Conservation (phyloP, 2,329 filamentous ascomycete genomes). For the Epichloe baconii region DNA sequence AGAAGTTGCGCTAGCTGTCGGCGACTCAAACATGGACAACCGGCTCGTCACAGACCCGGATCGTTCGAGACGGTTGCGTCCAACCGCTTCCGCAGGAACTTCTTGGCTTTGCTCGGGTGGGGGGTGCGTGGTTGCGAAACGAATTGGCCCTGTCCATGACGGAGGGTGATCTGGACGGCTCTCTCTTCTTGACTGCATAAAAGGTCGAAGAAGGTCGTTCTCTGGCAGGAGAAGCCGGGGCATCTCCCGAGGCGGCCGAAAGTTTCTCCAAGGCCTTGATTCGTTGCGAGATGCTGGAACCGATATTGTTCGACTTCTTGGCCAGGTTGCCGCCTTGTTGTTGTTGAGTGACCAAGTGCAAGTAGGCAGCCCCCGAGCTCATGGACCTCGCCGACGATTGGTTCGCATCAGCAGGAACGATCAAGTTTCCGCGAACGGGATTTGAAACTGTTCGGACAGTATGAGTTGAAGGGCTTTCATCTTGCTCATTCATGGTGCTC, state of each 20-base stretch:
- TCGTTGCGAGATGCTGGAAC: constrained; percentile 81
- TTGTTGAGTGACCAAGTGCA: constrained; percentile 42
- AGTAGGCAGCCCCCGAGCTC: constrained; percentile 45
- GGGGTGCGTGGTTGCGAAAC: constrained; percentile 17
- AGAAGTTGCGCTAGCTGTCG: constrained; percentile 11
- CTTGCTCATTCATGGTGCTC: constrained; percentile 8
- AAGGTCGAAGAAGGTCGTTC: constrained; percentile 40
- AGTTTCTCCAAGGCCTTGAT: constrained; percentile 88
- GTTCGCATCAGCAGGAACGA: constrained; percentile 32
- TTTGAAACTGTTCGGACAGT: constrained; percentile 36
- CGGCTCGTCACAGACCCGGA: constrained; percentile 42
- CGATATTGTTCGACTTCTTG: constrained; percentile 58
- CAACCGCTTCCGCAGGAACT: constrained; percentile 30
- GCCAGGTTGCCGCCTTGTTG: constrained; percentile 35
- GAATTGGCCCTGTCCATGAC: constrained; percentile 31
- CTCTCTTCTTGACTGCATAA: constrained; percentile 43
- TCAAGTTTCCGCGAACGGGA: constrained; percentile 29
- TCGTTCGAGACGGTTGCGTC: constrained; percentile 27
- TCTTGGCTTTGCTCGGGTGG: constrained; percentile 31
- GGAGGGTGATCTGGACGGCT: constrained; percentile 32
- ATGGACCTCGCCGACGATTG: constrained; percentile 37
- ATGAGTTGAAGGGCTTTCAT: constrained; percentile 10
- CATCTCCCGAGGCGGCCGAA: constrained; percentile 27
- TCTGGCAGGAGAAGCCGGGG: constrained; percentile 10
- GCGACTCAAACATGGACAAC: constrained; percentile 40